Percentiles rank a stretch among this genome's conserved stretches.
Evolutionary conservation across 2,329 filamentous ascomycete genomes (phyloP).

Genomic region (Epichloe glyceriae): DNA sequence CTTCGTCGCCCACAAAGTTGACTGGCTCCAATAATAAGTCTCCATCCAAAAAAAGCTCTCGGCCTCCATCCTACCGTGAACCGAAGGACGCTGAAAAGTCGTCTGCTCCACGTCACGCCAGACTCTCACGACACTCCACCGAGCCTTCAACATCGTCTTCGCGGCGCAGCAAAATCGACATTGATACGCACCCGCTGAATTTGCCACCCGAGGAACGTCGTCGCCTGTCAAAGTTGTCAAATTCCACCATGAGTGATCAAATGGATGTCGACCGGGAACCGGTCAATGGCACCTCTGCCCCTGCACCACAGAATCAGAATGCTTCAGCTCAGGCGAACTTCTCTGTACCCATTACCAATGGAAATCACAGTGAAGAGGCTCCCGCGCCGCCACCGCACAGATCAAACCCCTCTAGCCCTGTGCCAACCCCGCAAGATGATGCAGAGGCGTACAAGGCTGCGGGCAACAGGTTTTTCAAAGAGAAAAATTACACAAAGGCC

Average conservation of each 20-base stretch:
- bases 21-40: slow-evolving; percentile 19
- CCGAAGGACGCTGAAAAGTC: slow-evolving; percentile 9
- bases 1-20: slow-evolving; percentile 25
- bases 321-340: slow-evolving; percentile 30
- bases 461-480: slow-evolving; percentile 96
- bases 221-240: slow-evolving; percentile 56
- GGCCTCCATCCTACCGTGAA: slow-evolving; percentile 19
- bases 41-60: slow-evolving; percentile 17
- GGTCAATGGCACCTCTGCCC: slow-evolving; percentile 38
- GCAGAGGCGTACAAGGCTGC: slow-evolving; percentile 85
- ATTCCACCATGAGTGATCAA: slow-evolving; percentile 43
- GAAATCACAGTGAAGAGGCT: slow-evolving; percentile 29
- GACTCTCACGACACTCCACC: slow-evolving; percentile 35
- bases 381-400: slow-evolving; percentile 63
- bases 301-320: slow-evolving; percentile 27
- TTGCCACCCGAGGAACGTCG: slow-evolving; percentile 80
- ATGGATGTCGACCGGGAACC: slow-evolving; percentile 69
- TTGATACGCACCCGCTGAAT: slow-evolving; percentile 76
- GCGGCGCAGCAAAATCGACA: slow-evolving; percentile 44
- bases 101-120: slow-evolving; percentile 21
- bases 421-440: slow-evolving; percentile 49
- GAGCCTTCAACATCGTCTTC: slow-evolving; percentile 33
- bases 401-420: slow-evolving; percentile 47
- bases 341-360: slow-evolving; percentile 39
- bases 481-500: slow-evolving; percentile 74